A percentile compares a stretch with the other conserved stretches of the same genome.
Conservation (phyloP, 2,329 filamentous ascomycete species). For the Neonectria hederae region DNA sequence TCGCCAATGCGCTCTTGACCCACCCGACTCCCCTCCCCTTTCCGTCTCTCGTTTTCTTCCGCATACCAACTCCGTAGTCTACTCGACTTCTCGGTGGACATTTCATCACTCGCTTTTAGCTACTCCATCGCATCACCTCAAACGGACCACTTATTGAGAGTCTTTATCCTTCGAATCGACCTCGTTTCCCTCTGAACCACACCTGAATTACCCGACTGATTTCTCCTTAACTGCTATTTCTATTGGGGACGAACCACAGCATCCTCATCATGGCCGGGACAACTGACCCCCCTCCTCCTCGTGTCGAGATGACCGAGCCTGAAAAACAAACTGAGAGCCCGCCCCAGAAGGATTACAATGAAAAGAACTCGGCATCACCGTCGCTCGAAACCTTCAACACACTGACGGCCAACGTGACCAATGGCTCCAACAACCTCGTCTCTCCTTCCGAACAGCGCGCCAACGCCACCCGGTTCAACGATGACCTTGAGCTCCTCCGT, state of each 20-base stretch:
- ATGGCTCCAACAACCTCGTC: conserved; percentile 31
- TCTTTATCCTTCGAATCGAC: conserved; percentile 6
- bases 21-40: conserved; percentile 24
- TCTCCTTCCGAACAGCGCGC: conserved; percentile 45
- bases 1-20: conserved; percentile 31
- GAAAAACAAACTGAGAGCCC: conserved; percentile 12
- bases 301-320: conserved; percentile 26
- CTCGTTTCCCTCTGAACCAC: neutral
- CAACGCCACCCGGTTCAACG: conserved; percentile 53
- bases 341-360: conserved; percentile 27
- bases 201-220: neutral
- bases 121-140: conserved; percentile 14
- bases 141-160: neutral
- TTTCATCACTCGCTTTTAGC: conserved; percentile 32
- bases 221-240: neutral
- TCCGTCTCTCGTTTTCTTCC: conserved; percentile 24
- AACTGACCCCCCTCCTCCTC: conserved; percentile 30
- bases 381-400: conserved; percentile 46
- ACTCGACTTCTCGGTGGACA: conserved; percentile 16
- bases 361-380: conserved; percentile 39
- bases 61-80: neutral
- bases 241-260: conserved; percentile 3
- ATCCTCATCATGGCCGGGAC: conserved; percentile 29
- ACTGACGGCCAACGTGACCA: conserved; percentile 35
- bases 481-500: conserved; percentile 60